These are phyloP conservation scores for Podospora didyma DNA, from an alignment of 495 filamentous ascomycete genomes.

Conservation along the genomic window DNA sequence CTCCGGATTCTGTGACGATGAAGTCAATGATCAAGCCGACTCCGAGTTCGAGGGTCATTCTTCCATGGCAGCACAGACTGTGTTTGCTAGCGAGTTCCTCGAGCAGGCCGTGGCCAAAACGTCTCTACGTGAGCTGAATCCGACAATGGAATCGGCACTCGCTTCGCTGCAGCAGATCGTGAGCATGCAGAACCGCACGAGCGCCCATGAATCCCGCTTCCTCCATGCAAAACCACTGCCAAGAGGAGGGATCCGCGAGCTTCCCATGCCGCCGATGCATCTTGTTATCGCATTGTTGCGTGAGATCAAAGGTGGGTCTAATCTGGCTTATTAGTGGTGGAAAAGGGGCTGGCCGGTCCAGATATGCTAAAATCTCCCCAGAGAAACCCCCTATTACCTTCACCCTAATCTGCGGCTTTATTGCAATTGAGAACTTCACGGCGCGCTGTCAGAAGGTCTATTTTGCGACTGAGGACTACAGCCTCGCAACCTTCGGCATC, in stretches of 20 bases:
- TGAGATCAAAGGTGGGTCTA: conserved; percentile 39
- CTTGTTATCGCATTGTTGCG: conserved; percentile 49
- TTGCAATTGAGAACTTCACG: conserved; percentile 51
- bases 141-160: conserved; percentile 53
- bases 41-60: conserved; percentile 57
- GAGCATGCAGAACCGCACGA: conserved; percentile 42
- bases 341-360: no score
- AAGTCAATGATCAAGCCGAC: conserved; percentile 33
- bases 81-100: conserved; percentile 59
- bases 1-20: not conserved
- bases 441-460: conserved; percentile 57
- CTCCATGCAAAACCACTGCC: conserved; percentile 39
- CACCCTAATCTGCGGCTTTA: conserved; percentile 34
- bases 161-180: conserved; percentile 55
- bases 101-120: conserved; percentile 55
- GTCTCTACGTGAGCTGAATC: conserved; percentile 40
- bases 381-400: conserved; percentile 37
- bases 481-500: conserved; percentile 51
- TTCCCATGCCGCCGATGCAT: conserved; percentile 53
- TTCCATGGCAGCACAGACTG: conserved; percentile 58
- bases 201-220: conserved; percentile 40
- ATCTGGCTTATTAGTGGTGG: no score
- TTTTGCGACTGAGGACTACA: conserved; percentile 55
- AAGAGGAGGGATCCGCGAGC: conserved; percentile 38
- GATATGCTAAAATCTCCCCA: conserved; percentile 6